phyloP scores from a whole-genome alignment of 225 moss, liverwort and hornwort species.

The Polytrichum formosum region DNA sequence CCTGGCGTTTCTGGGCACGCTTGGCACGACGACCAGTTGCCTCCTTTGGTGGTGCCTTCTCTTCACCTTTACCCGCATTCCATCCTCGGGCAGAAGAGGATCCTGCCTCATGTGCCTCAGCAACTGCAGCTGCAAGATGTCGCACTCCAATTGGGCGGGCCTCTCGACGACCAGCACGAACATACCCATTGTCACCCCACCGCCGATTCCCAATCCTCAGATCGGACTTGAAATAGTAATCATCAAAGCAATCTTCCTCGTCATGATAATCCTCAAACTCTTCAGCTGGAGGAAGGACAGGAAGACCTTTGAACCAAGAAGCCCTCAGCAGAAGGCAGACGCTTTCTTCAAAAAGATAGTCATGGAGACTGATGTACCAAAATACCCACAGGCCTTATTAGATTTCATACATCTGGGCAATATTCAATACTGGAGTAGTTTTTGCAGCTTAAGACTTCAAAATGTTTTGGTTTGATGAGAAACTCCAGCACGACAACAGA shows the following conservation, averaged over 20 bases:
- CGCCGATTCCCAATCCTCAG: slow-evolving; percentile 64
- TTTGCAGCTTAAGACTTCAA: too few species aligned
- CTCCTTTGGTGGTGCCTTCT: slow-evolving; percentile 33
- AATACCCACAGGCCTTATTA: slow-evolving; percentile 4
- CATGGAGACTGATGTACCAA: slow-evolving; percentile 33
- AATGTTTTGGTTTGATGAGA: too few species aligned
- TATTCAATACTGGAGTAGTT: too few species aligned
- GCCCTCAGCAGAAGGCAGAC: slow-evolving; percentile 67
- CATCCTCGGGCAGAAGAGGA: slow-evolving; percentile 40
- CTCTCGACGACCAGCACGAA: slow-evolving; percentile 66
- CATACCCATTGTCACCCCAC: slow-evolving; percentile 74
- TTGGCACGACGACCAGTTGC: slow-evolving; percentile 56
- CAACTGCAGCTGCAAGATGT: slow-evolving; percentile 51
- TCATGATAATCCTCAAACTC: slow-evolving; percentile 62
- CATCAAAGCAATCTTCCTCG: slow-evolving; percentile 59
- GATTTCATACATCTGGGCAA: too few species aligned
- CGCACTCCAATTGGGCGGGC: slow-evolving; percentile 59
- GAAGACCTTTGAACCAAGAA: slow-evolving; percentile 59
- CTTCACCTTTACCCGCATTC: slow-evolving; percentile 19
- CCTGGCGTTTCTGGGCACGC: slow-evolving; percentile 66
- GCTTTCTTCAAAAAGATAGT: slow-evolving; percentile 63
- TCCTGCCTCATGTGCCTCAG: slow-evolving; percentile 51
- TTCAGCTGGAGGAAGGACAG: slow-evolving; percentile 31
- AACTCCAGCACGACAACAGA: too few species aligned
- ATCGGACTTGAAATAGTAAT: slow-evolving; percentile 64